phyloP scores from a whole-genome alignment of 176 grass and related monocot genomes.

The Tillandsia fasciculata region DNA sequence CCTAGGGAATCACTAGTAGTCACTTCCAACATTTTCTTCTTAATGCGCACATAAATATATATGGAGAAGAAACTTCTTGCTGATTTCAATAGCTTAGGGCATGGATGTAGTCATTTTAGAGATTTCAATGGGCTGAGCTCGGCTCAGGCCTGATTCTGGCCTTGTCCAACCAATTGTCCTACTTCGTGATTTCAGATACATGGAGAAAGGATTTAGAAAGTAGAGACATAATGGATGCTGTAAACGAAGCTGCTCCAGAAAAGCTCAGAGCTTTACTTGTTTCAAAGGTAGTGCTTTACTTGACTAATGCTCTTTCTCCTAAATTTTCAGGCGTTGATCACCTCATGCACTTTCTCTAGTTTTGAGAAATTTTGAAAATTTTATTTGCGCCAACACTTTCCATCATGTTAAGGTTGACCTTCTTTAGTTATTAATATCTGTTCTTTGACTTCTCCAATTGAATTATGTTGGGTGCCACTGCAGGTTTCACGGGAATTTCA shows the following conservation, averaged over 20 bases:
- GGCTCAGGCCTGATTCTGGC: background rate
- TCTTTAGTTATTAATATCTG: background rate
- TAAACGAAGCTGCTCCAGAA: slow-evolving; percentile 44
- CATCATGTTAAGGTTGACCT: no score
- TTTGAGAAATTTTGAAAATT: background rate
- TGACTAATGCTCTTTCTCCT: background rate
- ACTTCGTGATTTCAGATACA: slow-evolving; percentile 41
- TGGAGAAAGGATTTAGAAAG: slow-evolving; percentile 81
- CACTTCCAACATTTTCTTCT: no score
- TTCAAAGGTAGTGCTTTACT: slow-evolving; percentile 39
- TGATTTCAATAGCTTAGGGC: no score
- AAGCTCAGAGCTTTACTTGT: slow-evolving; percentile 57
- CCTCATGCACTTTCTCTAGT: no score
- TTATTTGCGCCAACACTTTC: no score
- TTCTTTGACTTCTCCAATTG: background rate
- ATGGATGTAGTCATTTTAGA: no score
- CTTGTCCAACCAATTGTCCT: background rate
- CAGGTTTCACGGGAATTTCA: slow-evolving; percentile 85
- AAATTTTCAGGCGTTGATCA: background rate
- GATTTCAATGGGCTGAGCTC: no score
- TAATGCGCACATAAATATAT: no score
- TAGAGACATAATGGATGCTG: slow-evolving; percentile 40
- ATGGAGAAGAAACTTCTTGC: no score
- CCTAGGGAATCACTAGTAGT: no score
- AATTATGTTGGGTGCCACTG: slow-evolving; percentile 9